phyloP scores from a whole-genome alignment of 306 rosid genomes.

The Senna tora region DNA sequence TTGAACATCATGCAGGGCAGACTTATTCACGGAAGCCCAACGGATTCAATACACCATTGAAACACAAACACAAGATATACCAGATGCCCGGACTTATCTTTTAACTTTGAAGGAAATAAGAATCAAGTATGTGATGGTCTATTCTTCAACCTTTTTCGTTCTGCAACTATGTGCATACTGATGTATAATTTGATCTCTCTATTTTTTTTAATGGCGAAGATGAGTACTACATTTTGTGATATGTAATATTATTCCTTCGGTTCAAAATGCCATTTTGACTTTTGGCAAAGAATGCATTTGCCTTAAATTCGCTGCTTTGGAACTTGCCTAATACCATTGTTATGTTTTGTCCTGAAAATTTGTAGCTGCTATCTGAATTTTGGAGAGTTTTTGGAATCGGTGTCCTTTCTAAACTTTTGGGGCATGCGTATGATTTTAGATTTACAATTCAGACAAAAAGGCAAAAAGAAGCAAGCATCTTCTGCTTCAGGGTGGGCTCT shows the following conservation, averaged over 20 bases:
- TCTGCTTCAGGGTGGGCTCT: not conserved
- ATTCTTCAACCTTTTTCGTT: slow-evolving; percentile 26
- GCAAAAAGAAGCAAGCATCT: too few relatives aligned
- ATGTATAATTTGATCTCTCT: not conserved
- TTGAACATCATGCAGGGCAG: slow-evolving; percentile 63
- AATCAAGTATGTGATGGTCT: slow-evolving; percentile 54
- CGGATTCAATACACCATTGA: slow-evolving; percentile 62
- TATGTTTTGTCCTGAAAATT: slow-evolving; percentile 1
- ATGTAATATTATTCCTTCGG: slow-evolving; percentile 13
- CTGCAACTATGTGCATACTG: slow-evolving; percentile 31
- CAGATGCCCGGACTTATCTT: slow-evolving; percentile 90
- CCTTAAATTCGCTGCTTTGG: not conserved
- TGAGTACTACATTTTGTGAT: not conserved
- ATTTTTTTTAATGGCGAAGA: not conserved
- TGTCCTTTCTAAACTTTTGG: not conserved
- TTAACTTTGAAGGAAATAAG: slow-evolving; percentile 84
- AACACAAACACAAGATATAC: slow-evolving; percentile 64
- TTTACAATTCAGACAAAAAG: not conserved
- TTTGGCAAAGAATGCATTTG: slow-evolving; percentile 21
- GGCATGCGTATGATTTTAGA: not conserved
- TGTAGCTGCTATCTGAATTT: not conserved
- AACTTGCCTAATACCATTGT: not conserved
- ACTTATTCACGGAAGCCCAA: slow-evolving; percentile 68
- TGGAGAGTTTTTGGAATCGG: not conserved
- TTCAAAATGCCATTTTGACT: slow-evolving; percentile 2